Evolutionary conservation across 169 alveolate genomes (phyloP).

Genomic region (Babesia divergens): DNA sequence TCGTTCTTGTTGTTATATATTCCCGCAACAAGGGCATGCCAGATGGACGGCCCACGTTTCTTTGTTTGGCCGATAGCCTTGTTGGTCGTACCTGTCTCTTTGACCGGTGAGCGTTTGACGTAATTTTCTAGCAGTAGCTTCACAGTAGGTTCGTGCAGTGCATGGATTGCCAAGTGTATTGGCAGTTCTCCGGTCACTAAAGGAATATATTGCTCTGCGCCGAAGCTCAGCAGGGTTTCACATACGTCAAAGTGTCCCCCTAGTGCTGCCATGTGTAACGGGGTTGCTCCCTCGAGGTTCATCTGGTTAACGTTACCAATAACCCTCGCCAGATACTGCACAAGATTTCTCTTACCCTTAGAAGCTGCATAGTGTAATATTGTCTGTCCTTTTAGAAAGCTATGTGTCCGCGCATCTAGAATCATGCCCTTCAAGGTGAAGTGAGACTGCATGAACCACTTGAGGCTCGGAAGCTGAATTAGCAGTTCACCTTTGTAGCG

Average conservation of each 20-base stretch:
- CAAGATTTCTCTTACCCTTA: conserved; percentile 76
- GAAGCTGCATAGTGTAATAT: conserved; percentile 83
- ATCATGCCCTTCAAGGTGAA: conserved; percentile 34
- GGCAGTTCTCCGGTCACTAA: conserved; percentile 83
- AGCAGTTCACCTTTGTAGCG: neutral
- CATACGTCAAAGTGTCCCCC: conserved; percentile 82
- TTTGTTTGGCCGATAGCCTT: neutral
- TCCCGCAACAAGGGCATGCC: conserved; percentile 66
- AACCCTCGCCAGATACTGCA: conserved; percentile 75
- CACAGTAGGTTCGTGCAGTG: conserved; percentile 70
- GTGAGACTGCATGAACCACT: conserved; percentile 20
- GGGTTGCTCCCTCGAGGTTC: conserved; percentile 84
- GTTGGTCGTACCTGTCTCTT: neutral
- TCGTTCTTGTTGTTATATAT: conserved; percentile 17
- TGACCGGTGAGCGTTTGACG: conserved; percentile 48
- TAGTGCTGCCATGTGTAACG: conserved; percentile 83
- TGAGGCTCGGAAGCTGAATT: neutral
- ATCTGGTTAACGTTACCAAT: conserved; percentile 73
- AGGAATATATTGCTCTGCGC: conserved; percentile 63
- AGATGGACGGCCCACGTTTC: conserved; percentile 55
- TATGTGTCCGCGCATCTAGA: conserved; percentile 73
- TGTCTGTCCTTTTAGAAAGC: conserved; percentile 76
- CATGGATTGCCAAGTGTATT: conserved; percentile 78
- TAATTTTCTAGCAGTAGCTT: conserved; percentile 68
- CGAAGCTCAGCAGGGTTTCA: conserved; percentile 63